A percentile compares a stretch with the other conserved stretches of the same genome.
These are phyloP conservation scores for Dunaliella primolecta DNA, from an alignment of 139 green algal genomes.

Conservation along the genomic window DNA sequence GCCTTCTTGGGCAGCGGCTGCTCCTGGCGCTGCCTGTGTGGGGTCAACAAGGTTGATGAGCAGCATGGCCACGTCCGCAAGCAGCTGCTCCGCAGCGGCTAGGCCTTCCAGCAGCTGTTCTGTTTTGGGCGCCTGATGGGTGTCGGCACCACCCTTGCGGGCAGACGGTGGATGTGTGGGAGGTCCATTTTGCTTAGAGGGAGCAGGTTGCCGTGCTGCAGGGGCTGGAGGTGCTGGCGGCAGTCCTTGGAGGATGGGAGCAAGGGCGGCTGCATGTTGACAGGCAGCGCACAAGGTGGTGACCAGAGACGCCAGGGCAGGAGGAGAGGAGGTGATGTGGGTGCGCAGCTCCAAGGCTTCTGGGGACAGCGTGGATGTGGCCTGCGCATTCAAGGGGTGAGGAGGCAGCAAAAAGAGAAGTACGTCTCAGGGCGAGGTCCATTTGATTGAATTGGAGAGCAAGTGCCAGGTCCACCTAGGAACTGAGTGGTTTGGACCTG, in stretches of 20 bases:
- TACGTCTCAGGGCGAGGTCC: too few species aligned
- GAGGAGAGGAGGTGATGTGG: neutral
- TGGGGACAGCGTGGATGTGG: neutral
- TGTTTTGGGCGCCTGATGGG: neutral
- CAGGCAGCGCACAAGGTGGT: neutral
- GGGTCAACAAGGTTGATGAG: constrained; percentile 21
- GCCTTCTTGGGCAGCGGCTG: neutral
- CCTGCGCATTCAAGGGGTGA: too few species aligned
- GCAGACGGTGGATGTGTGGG: too few species aligned
- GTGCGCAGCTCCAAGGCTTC: neutral
- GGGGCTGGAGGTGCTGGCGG: neutral
- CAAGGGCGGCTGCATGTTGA: neutral
- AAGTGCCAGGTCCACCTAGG: too few species aligned
- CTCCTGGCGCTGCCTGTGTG: neutral
- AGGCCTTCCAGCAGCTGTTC: neutral
- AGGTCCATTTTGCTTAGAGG: too few species aligned
- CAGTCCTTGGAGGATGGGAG: neutral
- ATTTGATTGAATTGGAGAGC: too few species aligned
- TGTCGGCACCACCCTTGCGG: neutral
- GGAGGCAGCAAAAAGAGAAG: too few species aligned
- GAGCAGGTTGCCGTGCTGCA: too few species aligned
- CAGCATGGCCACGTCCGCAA: constrained; percentile 23
- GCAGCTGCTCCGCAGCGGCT: constrained; percentile 2
- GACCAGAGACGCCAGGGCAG: constrained; percentile 10
- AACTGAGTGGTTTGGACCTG: too few species aligned